phyloP scores from a whole-genome alignment of 192 early-diverging fungal species.

The Podila clonocystis region DNA sequence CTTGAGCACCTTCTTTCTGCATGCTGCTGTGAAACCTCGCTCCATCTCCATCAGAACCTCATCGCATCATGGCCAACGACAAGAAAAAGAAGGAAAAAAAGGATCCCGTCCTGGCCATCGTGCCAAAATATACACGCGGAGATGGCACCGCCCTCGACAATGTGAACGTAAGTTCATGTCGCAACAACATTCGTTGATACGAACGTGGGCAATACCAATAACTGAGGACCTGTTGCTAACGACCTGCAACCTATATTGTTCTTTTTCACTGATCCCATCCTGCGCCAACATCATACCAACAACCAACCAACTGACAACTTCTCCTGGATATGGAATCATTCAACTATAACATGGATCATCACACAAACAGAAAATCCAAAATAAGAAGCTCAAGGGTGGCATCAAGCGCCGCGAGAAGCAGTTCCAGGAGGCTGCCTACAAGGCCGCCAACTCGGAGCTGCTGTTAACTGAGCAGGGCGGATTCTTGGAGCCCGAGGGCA shows the following conservation, averaged over 20 bases:
- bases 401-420: slow-evolving; percentile 70
- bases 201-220: too few species aligned
- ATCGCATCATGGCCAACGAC: slow-evolving; percentile 3
- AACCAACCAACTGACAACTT: neutral
- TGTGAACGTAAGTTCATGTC: slow-evolving; percentile 23
- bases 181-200: too few species aligned
- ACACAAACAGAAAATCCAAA: slow-evolving; percentile 60
- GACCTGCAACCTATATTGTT: too few species aligned
- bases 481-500: slow-evolving; percentile 86
- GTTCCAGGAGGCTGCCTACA: slow-evolving; percentile 70
- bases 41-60: neutral
- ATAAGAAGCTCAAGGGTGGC: slow-evolving; percentile 77
- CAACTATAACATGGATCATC: neutral
- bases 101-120: slow-evolving; percentile 52
- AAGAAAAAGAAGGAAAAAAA: slow-evolving; percentile 39
- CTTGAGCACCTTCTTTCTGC: neutral
- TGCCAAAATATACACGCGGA: slow-evolving; percentile 53
- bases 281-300: neutral
- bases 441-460: slow-evolving; percentile 82
- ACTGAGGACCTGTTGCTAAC: too few species aligned
- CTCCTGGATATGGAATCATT: too few species aligned
- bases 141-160: slow-evolving; percentile 31
- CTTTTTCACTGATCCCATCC: neutral
- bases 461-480: slow-evolving; percentile 82
- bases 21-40: neutral